Evolutionary conservation across 805 yeast species (phyloP).

Genomic region (Wickerhamiella brachini): DNA sequence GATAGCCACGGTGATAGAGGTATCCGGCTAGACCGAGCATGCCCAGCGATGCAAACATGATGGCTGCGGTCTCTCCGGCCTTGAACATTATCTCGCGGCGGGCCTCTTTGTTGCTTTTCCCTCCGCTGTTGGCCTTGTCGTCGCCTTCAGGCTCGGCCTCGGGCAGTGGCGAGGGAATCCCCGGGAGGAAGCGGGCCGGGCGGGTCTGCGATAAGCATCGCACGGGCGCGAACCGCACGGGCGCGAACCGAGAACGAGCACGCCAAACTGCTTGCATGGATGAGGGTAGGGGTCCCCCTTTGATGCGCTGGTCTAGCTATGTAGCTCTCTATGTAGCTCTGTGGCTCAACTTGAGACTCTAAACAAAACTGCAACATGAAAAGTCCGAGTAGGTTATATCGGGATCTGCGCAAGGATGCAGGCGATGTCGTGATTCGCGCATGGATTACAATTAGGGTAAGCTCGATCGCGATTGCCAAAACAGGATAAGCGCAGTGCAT

Average conservation of each 20-base stretch:
- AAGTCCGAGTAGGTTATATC: too few species aligned
- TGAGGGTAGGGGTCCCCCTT: background rate
- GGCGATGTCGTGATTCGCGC: too few species aligned
- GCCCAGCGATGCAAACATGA: constrained; percentile 54
- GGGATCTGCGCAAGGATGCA: too few species aligned
- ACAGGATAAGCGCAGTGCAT: too few species aligned
- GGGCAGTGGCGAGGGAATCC: background rate
- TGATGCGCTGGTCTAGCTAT: too few species aligned
- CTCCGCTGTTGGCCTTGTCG: background rate
- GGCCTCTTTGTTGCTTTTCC: constrained; percentile 2
- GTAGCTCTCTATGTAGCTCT: too few species aligned
- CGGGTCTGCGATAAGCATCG: background rate
- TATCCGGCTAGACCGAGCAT: constrained; percentile 61
- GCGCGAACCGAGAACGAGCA: background rate
- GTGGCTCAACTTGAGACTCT: too few species aligned
- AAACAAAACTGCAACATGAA: too few species aligned
- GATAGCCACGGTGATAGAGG: constrained; percentile 52
- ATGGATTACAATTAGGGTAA: too few species aligned
- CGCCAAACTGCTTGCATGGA: background rate
- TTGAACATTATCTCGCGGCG: constrained; percentile 8
- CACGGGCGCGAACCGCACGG: background rate
- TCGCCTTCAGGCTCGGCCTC: background rate
- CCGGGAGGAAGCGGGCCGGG: background rate
- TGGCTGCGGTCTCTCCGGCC: constrained; percentile 46
- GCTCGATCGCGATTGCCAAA: too few species aligned